Conservation (phyloP, 2,329 filamentous ascomycete species). For the Daldinia sp. region DNA sequence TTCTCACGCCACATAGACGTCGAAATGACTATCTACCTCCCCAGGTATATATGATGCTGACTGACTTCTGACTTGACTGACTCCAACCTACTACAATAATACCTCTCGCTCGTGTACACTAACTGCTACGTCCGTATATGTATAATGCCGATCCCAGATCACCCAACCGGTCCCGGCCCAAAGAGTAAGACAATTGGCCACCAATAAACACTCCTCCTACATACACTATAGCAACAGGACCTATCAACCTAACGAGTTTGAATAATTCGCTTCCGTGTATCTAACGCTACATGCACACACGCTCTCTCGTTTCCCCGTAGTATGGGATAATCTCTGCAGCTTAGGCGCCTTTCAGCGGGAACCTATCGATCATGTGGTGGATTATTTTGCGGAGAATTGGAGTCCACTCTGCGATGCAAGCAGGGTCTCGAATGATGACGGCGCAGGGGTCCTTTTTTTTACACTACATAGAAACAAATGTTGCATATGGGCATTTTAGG, state of each 20-base stretch:
- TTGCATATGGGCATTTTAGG: constrained; percentile 14
- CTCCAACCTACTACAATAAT: background rate
- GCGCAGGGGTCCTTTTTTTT: constrained; percentile 11
- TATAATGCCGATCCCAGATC: constrained; percentile 33
- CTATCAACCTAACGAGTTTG: constrained; percentile 10
- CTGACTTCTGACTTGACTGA: background rate
- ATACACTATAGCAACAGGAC: constrained; percentile 1
- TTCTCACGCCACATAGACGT: background rate
- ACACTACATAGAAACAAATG: background rate
- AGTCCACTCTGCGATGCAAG: constrained; percentile 37
- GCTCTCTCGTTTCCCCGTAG: background rate
- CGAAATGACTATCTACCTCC: constrained; percentile 4
- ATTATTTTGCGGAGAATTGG: constrained; percentile 39
- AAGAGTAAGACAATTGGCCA: constrained; percentile 18
- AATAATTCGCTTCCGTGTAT: constrained; percentile 11
- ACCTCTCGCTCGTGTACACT: background rate
- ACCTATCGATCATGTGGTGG: constrained; percentile 41
- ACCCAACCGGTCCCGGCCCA: constrained; percentile 20
- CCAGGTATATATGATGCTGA: background rate
- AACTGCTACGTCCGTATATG: constrained; percentile 4
- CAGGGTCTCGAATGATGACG: constrained; percentile 40
- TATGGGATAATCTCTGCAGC: constrained; percentile 21
- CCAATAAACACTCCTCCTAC: background rate
- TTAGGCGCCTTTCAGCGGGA: constrained; percentile 39
- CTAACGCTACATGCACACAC: background rate